phyloP scores from a whole-genome alignment of 2,329 filamentous ascomycete genomes.

The Penicillium janthinellum region DNA sequence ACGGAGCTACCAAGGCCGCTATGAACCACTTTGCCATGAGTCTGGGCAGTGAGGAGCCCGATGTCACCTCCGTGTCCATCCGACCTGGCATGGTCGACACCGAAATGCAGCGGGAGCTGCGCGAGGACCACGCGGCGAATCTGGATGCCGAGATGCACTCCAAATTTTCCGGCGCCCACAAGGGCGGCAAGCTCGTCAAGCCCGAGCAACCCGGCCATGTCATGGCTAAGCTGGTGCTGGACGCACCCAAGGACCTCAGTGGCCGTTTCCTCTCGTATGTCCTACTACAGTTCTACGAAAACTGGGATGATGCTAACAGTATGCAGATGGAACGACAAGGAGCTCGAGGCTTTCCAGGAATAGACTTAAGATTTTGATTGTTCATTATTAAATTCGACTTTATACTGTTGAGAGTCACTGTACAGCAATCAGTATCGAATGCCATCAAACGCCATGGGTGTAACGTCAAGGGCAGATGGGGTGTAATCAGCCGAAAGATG shows the following conservation, averaged over 20 bases:
- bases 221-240: slow-evolving; percentile 75
- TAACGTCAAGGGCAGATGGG: slow-evolving; percentile 16
- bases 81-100: slow-evolving; percentile 41
- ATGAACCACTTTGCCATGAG: slow-evolving; percentile 37
- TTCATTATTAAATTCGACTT: slow-evolving; percentile 4
- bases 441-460: slow-evolving; percentile 25
- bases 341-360: slow-evolving; percentile 47
- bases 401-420: slow-evolving; percentile 15
- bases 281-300: slow-evolving; percentile 8
- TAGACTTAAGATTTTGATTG: slow-evolving; percentile 23
- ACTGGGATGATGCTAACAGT: slow-evolving; percentile 25
- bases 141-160: slow-evolving; percentile 61
- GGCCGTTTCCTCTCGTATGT: slow-evolving; percentile 67
- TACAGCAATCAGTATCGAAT: slow-evolving; percentile 34
- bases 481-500: slow-evolving; percentile 63
- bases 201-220: slow-evolving; percentile 85
- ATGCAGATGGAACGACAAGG: slow-evolving; percentile 49
- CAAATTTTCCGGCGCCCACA: slow-evolving; percentile 70
- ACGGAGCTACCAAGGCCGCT: slow-evolving; percentile 41
- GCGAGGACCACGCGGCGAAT: slow-evolving; percentile 66
- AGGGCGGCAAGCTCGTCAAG: slow-evolving; percentile 70
- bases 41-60: slow-evolving; percentile 34
- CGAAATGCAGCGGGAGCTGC: slow-evolving; percentile 59
- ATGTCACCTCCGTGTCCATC: slow-evolving; percentile 32
- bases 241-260: slow-evolving; percentile 66